Evolutionary conservation across 2,329 filamentous ascomycete genomes (phyloP), one percentile per base, ranked within the genome.

Genomic region (Aspergillus sp.): DNA sequence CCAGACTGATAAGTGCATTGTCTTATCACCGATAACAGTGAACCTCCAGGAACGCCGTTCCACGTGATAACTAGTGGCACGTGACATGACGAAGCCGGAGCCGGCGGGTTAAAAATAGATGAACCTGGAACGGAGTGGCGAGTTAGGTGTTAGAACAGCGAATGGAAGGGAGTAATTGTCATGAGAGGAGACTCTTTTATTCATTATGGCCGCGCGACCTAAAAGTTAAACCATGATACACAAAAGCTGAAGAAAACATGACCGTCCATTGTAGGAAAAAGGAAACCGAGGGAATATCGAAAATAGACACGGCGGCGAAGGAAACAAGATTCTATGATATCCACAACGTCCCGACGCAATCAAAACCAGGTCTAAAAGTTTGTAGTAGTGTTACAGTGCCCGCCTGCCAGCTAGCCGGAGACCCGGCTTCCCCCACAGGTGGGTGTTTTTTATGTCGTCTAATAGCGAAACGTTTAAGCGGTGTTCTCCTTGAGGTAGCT

Each of bases 401-500:
- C 61, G 62, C 66, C 68, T 64, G 55, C 58, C 55, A 62, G 63
- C 62, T 59, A 57, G 49, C 56, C 57, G 52, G 55, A 52, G 39
- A 31, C 52, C 60, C 27, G 41, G 49, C 44, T 45, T 46, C 19
- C 31, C 33, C 31, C 33, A 31, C 55, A 48, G 52, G 33, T 46
- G 59, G 59, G 56, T 33, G 45, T 45, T 58, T 52, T 50, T 44
- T 41, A 31, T 55, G 55, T 51, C 47, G 31, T 55, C 45, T 51
- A 51, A 33, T 45, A 47, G 35, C 35, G 48, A 57, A 60, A 55
- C 59, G 63, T 72, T 73, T 74, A 74, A 62, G 66, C 66, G 61
- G 70, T 72, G 59, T 56, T 62, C 54, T 76, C 70, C 70, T 75
- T 73, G 68, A 76, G 73, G 68, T 68, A 74, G 60, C 73, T 75